Evolutionary conservation across 2,329 filamentous ascomycete species (phyloP).

Genomic region (Colletotrichum navitas): DNA sequence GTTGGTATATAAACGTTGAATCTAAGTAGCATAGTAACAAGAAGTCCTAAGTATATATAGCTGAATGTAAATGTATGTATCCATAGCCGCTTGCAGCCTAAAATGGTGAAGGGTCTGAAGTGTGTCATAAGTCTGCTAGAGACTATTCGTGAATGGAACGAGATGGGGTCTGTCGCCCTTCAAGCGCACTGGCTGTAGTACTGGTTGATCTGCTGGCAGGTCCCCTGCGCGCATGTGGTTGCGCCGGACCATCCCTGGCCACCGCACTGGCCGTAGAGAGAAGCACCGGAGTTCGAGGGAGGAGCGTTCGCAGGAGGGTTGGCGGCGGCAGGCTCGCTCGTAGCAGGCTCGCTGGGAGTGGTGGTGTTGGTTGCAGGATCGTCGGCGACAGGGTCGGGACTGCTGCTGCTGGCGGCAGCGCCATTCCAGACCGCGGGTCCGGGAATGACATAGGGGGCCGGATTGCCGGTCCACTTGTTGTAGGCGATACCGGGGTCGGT

Average conservation of each 20-base stretch:
- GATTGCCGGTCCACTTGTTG: conserved; percentile 38
- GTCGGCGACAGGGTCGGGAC: not conserved
- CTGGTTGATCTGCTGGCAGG: conserved; percentile 46
- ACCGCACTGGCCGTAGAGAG: conserved; percentile 44
- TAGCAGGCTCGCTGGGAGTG: not conserved
- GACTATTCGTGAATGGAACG: not conserved
- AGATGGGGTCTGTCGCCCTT: not conserved
- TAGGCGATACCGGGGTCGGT: conserved; percentile 39
- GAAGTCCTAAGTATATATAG: not conserved
- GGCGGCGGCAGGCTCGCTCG: not conserved
- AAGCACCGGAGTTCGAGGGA: conserved; percentile 27
- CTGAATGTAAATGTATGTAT: not conserved
- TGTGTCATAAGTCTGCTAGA: not conserved
- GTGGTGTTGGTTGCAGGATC: not conserved
- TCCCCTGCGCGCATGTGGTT: conserved; percentile 46
- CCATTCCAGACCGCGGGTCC: conserved; percentile 37
- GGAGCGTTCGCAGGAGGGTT: not conserved
- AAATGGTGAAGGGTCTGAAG: not conserved
- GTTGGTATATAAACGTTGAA: conserved; percentile 1
- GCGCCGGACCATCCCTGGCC: conserved; percentile 46
- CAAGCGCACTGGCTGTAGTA: conserved; percentile 41
- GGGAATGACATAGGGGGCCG: conserved; percentile 38
- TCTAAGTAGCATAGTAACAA: not conserved
- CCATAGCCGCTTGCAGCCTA: not conserved
- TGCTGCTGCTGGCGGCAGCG: not conserved